These are phyloP conservation scores for Echites panduratus DNA, from an alignment of 257 asterid genomes.

Conservation along the genomic window DNA sequence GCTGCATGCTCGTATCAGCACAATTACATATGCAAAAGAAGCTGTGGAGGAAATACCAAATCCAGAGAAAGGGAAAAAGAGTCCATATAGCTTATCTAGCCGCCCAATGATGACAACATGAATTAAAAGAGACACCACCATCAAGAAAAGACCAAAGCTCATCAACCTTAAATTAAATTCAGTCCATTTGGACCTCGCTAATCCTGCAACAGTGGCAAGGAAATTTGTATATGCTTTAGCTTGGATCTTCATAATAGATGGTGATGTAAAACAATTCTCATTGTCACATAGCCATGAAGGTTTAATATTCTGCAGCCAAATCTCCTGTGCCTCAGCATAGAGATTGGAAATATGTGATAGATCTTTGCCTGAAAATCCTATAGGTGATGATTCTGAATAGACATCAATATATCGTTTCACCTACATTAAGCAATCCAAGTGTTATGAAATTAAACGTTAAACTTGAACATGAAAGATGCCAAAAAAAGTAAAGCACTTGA, in stretches of 20 bases:
- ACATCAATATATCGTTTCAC: conserved; percentile 92
- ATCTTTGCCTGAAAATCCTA: conserved; percentile 90
- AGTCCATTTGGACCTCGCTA: conserved; percentile 97
- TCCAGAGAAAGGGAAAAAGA: conserved; percentile 31
- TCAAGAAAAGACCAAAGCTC: conserved; percentile 70
- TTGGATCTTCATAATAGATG: conserved; percentile 46
- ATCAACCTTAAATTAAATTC: conserved; percentile 82
- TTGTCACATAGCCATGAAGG: conserved; percentile 27
- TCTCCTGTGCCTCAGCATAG: conserved; percentile 68
- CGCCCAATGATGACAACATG: conserved; percentile 50
- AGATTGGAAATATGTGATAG: conserved; percentile 56
- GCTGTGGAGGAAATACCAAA: conserved; percentile 35
- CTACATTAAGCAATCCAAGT: conserved; percentile 42
- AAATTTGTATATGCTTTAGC: conserved; percentile 63
- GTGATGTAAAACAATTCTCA: conserved; percentile 27
- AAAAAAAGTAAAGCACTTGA: neutral
- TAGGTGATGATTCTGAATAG: conserved; percentile 83
- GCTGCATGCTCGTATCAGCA: conserved; percentile 82
- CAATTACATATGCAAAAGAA: conserved; percentile 43
- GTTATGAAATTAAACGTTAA: conserved; percentile 10
- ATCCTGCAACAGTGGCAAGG: conserved; percentile 69
- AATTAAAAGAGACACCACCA: conserved; percentile 57
- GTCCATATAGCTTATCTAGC: conserved; percentile 48
- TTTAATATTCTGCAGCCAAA: conserved; percentile 54
- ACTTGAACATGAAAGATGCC: conserved; percentile 5